phyloP scores from a whole-genome alignment of 768 basidiomycete species.

The Stropharia rugosoannulata region DNA sequence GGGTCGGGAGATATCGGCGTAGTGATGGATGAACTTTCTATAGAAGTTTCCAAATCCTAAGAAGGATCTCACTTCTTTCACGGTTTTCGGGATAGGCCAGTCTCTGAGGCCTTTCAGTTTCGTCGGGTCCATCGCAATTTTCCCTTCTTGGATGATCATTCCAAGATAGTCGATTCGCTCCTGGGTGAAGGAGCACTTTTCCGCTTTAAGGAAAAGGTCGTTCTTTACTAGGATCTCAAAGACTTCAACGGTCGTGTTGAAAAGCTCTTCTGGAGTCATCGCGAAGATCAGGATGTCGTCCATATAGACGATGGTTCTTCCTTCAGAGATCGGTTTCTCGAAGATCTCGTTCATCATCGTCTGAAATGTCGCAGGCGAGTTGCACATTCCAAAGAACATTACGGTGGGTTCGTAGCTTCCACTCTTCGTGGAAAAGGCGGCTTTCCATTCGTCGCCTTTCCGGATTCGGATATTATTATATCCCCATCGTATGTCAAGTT shows the following conservation, averaged over 20 bases:
- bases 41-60: conserved; percentile 43
- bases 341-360: conserved; percentile 14
- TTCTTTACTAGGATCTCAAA: conserved; percentile 25
- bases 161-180: conserved; percentile 29
- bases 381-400: conserved; percentile 20
- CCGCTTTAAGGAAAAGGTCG: conserved; percentile 31
- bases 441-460: conserved; percentile 40
- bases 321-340: not conserved
- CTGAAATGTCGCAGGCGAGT: conserved; percentile 14
- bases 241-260: conserved; percentile 13
- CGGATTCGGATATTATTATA: conserved; percentile 35
- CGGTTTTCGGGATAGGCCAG: conserved; percentile 24
- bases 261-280: not conserved
- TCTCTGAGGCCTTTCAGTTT: conserved; percentile 27
- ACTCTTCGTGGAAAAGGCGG: conserved; percentile 33
- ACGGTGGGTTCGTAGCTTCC: conserved; percentile 17
- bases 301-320: conserved; percentile 11
- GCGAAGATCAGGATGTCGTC: conserved; percentile 12
- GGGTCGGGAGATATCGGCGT: conserved; percentile 24
- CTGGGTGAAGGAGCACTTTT: conserved; percentile 32
- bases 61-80: not conserved
- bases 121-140: conserved; percentile 24
- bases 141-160: conserved; percentile 10
- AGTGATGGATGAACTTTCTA: conserved; percentile 30
- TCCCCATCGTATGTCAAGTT: conserved; percentile 36